These are phyloP conservation scores for Hygrophorus russula DNA, from an alignment of 768 basidiomycete genomes.

Conservation along the genomic window DNA sequence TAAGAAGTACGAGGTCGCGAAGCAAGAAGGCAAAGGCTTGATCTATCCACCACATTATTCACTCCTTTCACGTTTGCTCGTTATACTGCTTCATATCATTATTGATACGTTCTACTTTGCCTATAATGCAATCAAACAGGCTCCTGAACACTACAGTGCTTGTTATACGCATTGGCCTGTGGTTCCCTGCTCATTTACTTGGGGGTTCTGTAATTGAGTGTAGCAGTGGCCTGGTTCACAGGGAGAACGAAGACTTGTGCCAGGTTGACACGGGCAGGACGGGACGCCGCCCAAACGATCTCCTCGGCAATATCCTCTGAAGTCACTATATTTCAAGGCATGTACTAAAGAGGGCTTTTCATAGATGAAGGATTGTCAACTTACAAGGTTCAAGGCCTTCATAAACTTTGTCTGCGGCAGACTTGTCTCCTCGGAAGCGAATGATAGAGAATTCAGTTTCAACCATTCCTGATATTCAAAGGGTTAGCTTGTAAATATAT, in stretches of 20 bases:
- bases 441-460: slow-evolving; percentile 90
- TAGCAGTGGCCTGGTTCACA: slow-evolving; percentile 68
- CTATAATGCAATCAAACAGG: too few relatives aligned
- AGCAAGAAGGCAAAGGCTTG: slow-evolving; percentile 37
- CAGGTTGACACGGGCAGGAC: slow-evolving; percentile 87
- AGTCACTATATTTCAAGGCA: slow-evolving; percentile 39
- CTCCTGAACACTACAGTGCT: too few relatives aligned
- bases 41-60: background rate
- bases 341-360: slow-evolving; percentile 1
- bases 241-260: slow-evolving; percentile 73
- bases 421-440: slow-evolving; percentile 78
- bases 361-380: slow-evolving; percentile 17
- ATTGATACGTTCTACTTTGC: background rate
- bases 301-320: slow-evolving; percentile 92
- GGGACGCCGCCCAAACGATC: slow-evolving; percentile 91
- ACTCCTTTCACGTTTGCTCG: background rate
- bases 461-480: slow-evolving; percentile 51
- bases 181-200: slow-evolving; percentile 19
- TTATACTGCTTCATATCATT: background rate
- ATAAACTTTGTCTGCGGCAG: slow-evolving; percentile 83
- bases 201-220: slow-evolving; percentile 44
- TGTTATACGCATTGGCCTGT: too few relatives aligned
- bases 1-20: slow-evolving; percentile 48
- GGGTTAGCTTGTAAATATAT: background rate
- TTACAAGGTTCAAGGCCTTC: slow-evolving; percentile 76